Evolutionary conservation across 1,139 yeast genomes (phyloP), one percentile per base, ranked within the genome.

Genomic region (Debaryomyces sp.): DNA sequence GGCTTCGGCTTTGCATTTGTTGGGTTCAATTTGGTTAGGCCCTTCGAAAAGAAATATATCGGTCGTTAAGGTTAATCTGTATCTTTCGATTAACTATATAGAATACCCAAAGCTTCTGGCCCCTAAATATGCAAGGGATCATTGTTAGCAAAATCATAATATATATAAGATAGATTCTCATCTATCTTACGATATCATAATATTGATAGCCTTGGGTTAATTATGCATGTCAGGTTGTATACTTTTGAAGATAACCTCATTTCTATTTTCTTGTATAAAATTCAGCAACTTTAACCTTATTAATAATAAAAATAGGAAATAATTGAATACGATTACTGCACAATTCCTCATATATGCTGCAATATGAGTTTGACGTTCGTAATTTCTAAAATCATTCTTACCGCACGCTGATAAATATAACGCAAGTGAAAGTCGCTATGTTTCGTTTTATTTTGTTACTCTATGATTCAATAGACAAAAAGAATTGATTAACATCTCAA

Each of bases 1-100:
- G 89, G 86, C 35, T 78, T 80, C 54, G 81, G 73, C 4, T 91
- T 91, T 65, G 74, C 95, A 15, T 84, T 87, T 56, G 64, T 89
- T 53, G 85, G 79, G 18, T 88, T 71, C 69, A 81, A 84, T 61
- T 41, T 75, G 33, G 68, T 78, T 38, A 80, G 97, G 67, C 86
- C 86, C 52, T 63, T 89, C 18, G 97, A 91, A 70, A 70, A 75
- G 67, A 85, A 85, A 66, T 85, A 84, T 65, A 66, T 75, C 50
- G 87, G 89, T 41, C 74, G 77, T 56, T 72, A 70, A 27, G 13
- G 5, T 6, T 12, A 27, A 12, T 5, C 13, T 1, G 30, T 27
- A 12, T 27, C 12, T 12, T 10, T 27, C n/a, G 30, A 27, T 27
- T 12, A 10, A 27, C 21, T 27, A 13, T 27, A 27, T 27, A 27